Percentiles rank a stretch among this genome's conserved stretches.
phyloP scores from a whole-genome alignment of 768 basidiomycete species.

The Rhizopogon rudus region DNA sequence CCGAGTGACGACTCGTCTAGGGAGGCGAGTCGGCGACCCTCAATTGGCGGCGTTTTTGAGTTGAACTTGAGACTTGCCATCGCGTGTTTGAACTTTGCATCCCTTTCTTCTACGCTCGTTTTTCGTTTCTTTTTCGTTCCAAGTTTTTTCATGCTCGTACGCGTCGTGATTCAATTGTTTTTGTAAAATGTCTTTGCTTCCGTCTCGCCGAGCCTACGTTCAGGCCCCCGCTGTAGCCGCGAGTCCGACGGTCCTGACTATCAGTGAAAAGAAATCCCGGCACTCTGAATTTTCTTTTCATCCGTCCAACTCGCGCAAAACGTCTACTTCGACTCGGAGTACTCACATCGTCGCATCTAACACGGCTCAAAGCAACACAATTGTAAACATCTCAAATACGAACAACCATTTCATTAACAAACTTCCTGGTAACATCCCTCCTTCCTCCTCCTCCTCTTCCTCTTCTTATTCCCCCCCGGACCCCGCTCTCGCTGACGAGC shows the following conservation, averaged over 20 bases:
- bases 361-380: constrained; percentile 6
- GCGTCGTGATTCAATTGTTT: background rate
- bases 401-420: constrained; percentile 8
- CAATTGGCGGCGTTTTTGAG: background rate
- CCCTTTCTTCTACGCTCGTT: background rate
- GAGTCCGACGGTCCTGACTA: constrained; percentile 30
- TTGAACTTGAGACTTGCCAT: background rate
- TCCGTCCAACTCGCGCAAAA: constrained; percentile 8
- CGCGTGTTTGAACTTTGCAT: background rate
- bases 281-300: constrained; percentile 45
- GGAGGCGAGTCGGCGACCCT: background rate
- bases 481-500: constrained; percentile 55
- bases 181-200: constrained; percentile 15
- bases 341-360: background rate
- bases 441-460: constrained; percentile 38
- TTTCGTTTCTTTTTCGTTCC: background rate
- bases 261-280: constrained; percentile 41
- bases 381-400: constrained; percentile 8
- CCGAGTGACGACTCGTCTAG: background rate
- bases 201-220: constrained; percentile 14
- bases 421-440: constrained; percentile 23
- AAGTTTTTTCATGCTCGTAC: constrained; percentile 2
- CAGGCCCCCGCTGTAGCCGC: constrained; percentile 25
- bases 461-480: constrained; percentile 40
- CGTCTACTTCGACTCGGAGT: constrained; percentile 3